Evolutionary conservation across 768 basidiomycete species (phyloP).

Genomic region (Wakefieldia striispora): DNA sequence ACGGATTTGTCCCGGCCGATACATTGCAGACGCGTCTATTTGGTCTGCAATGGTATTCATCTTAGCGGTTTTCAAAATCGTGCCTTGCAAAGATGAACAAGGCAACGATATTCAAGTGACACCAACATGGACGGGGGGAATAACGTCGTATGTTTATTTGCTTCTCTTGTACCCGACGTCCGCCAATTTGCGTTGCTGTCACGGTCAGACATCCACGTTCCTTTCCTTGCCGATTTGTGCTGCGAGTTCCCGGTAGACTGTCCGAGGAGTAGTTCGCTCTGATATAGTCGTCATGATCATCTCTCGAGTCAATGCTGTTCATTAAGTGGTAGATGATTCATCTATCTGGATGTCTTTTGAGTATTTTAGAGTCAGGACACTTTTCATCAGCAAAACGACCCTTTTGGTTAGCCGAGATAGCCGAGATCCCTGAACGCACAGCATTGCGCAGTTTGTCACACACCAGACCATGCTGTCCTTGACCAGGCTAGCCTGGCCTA

Average conservation of each 20-base stretch:
- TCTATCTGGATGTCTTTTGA: too few species aligned
- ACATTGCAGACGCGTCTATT: constrained; percentile 42
- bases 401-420: too few species aligned
- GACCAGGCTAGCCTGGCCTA: too few species aligned
- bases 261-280: constrained; percentile 15
- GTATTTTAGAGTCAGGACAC: too few species aligned
- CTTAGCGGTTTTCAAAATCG: constrained; percentile 36
- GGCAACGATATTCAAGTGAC: constrained; percentile 23
- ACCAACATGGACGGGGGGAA: constrained; percentile 23
- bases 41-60: constrained; percentile 35
- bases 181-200: too few species aligned
- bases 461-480: too few species aligned
- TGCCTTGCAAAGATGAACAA: constrained; percentile 24
- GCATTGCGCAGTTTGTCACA: too few species aligned
- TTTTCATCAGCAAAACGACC: too few species aligned
- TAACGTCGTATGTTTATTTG: constrained; percentile 25
- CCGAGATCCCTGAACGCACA: too few species aligned
- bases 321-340: too few species aligned
- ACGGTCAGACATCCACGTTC: constrained; percentile 25
- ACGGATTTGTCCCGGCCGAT: constrained; percentile 38
- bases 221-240: constrained; percentile 28
- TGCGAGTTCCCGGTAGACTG: constrained; percentile 19
- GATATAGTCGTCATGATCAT: too few species aligned
- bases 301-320: too few species aligned
- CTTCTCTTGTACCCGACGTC: not conserved